phyloP scores from a whole-genome alignment of 495 filamentous ascomycete genomes.

The Rhypophila decipiens region DNA sequence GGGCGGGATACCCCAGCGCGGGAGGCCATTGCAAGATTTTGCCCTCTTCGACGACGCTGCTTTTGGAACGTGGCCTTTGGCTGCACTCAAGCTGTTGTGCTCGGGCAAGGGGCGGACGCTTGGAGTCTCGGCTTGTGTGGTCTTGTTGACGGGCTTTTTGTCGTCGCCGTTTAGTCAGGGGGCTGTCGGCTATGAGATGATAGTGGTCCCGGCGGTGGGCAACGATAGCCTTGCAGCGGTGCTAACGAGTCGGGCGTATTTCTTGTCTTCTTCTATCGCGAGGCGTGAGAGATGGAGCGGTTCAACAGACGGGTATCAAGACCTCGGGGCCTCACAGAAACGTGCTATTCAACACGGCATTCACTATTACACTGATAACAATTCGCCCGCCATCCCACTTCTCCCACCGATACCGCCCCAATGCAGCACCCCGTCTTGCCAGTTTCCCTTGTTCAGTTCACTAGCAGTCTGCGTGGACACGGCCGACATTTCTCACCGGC shows the following conservation, averaged over 20 bases:
- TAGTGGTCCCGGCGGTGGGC: not conserved
- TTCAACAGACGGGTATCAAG: not conserved
- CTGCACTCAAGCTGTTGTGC: conserved; percentile 28
- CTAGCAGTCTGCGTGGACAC: conserved; percentile 39
- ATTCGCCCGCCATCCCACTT: conserved; percentile 17
- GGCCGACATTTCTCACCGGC: conserved; percentile 28
- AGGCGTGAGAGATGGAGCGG: not conserved
- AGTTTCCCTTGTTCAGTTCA: conserved; percentile 36
- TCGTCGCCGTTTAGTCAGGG: conserved; percentile 43
- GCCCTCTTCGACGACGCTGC: conserved; percentile 37
- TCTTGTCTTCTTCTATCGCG: no score
- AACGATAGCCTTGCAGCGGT: not conserved
- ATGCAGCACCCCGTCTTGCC: conserved; percentile 24
- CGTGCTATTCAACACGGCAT: conserved; percentile 37
- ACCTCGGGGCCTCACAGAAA: conserved; percentile 7
- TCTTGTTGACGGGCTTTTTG: conserved; percentile 32
- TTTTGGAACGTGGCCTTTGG: conserved; percentile 26
- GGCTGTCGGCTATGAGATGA: conserved; percentile 26
- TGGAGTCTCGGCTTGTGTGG: conserved; percentile 33
- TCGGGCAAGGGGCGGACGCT: conserved; percentile 28
- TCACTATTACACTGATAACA: no score
- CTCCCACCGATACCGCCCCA: conserved; percentile 3
- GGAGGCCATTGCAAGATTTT: conserved; percentile 37
- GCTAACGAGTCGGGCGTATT: no score
- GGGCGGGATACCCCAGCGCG: no score